A percentile compares a stretch with the other conserved stretches of the same genome.
Evolutionary conservation across 345 rosid species (phyloP).

Genomic region (Eucalyptus pauciflora): DNA sequence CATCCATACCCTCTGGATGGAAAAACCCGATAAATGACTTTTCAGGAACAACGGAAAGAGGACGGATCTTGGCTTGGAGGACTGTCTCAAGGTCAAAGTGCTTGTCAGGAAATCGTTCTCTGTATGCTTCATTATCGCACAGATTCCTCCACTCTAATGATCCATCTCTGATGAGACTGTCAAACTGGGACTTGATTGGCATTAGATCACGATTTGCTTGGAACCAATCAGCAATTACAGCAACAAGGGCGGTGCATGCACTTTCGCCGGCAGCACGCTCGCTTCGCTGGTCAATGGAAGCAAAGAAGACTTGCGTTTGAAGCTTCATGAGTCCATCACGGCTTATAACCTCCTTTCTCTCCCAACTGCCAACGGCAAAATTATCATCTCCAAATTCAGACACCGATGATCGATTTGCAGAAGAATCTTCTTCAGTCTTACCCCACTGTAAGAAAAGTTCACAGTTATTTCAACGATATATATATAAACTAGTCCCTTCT

Average conservation of each 20-base stretch:
- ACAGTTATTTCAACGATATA: neutral
- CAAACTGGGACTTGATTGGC: conserved; percentile 91
- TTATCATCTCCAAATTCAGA: conserved; percentile 92
- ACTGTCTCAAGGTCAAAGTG: conserved; percentile 96
- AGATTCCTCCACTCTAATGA: conserved; percentile 93
- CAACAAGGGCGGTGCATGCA: conserved; percentile 94
- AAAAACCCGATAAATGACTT: conserved; percentile 92
- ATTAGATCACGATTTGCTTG: conserved; percentile 61
- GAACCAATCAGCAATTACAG: conserved; percentile 91
- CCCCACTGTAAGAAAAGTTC: conserved; percentile 40
- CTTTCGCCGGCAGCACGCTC: conserved; percentile 95
- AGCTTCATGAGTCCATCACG: conserved; percentile 94
- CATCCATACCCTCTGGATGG: conserved; percentile 79
- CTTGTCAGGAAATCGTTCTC: conserved; percentile 76
- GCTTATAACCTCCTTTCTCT: conserved; percentile 59
- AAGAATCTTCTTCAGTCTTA: conserved; percentile 57
- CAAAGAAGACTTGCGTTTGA: conserved; percentile 60
- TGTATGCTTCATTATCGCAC: conserved; percentile 65
- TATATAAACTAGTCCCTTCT: neutral
- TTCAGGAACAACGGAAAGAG: conserved; percentile 49
- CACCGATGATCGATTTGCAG: conserved; percentile 47
- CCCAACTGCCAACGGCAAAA: conserved; percentile 90
- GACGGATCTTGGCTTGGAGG: conserved; percentile 75
- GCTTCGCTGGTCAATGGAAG: conserved; percentile 92
- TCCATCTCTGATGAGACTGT: conserved; percentile 84